Conservation (phyloP, 768 basidiomycete species). For the Crassisporium funariophilum region DNA sequence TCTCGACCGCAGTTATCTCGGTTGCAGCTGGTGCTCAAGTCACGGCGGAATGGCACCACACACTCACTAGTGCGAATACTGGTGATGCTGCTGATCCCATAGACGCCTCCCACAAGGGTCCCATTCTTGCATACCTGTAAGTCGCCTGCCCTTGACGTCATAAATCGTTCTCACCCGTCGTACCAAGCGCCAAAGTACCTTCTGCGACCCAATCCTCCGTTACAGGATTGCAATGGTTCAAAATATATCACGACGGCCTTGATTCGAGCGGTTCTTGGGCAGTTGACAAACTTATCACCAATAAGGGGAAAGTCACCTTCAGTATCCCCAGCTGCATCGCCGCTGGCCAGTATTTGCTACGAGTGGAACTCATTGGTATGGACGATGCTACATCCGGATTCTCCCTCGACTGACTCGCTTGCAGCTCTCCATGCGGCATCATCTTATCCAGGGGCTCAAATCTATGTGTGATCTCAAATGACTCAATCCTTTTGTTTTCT, state of each 20-base stretch:
- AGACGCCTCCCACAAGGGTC: constrained; percentile 55
- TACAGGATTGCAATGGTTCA: constrained; percentile 57
- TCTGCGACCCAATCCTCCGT: constrained; percentile 46
- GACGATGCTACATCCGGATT: neutral
- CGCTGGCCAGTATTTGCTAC: constrained; percentile 49
- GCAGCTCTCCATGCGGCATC: constrained; percentile 46
- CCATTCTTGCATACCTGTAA: constrained; percentile 53
- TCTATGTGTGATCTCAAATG: constrained; percentile 42
- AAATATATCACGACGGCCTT: constrained; percentile 50
- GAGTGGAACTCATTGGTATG: constrained; percentile 54
- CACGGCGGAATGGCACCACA: constrained; percentile 56
- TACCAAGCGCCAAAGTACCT: constrained; percentile 44
- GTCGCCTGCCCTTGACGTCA: constrained; percentile 13
- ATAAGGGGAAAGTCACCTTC: constrained; percentile 54
- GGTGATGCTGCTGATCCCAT: constrained; percentile 48
- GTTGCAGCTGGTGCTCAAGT: constrained; percentile 55
- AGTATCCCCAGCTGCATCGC: constrained; percentile 46
- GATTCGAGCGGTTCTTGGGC: constrained; percentile 31
- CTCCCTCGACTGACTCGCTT: neutral
- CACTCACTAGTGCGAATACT: constrained; percentile 41
- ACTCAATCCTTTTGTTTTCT: neutral
- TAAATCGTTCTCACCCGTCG: neutral
- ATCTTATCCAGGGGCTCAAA: constrained; percentile 54
- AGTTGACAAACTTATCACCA: constrained; percentile 47
- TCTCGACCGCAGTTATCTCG: constrained; percentile 45